These are phyloP conservation scores for Phytophthora aleatoria DNA, from an alignment of 352 stramenopile species.

Conservation along the genomic window DNA sequence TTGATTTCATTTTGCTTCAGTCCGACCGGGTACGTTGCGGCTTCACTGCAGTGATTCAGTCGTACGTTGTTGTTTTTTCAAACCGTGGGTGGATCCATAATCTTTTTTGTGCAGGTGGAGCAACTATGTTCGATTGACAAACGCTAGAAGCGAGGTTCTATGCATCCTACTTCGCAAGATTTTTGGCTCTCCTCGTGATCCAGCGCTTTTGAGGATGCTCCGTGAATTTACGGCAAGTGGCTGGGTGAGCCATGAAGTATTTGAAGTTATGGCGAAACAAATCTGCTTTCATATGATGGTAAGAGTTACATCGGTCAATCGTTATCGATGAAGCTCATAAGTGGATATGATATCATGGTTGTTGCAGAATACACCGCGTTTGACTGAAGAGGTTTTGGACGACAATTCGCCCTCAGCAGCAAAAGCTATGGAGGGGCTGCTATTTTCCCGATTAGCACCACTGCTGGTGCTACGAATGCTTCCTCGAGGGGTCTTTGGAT, in stretches of 20 bases:
- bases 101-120: constrained; percentile 36
- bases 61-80: neutral
- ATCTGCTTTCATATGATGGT: constrained; percentile 49
- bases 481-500: constrained; percentile 34
- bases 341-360: neutral
- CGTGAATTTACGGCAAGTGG: constrained; percentile 43
- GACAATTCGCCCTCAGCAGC: constrained; percentile 41
- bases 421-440: constrained; percentile 45
- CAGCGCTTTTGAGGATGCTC: constrained; percentile 45
- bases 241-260: constrained; percentile 37
- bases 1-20: constrained; percentile 38
- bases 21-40: constrained; percentile 34
- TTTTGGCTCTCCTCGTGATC: constrained; percentile 48
- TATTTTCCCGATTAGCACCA: constrained; percentile 67
- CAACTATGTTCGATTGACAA: constrained; percentile 14
- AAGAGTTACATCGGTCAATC: neutral
- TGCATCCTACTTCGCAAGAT: constrained; percentile 45
- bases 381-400: constrained; percentile 55
- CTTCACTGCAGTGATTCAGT: neutral
- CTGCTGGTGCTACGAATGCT: constrained; percentile 70
- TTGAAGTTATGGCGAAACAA: constrained; percentile 23
- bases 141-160: constrained; percentile 25
- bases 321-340: constrained; percentile 8
- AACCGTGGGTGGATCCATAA: neutral
- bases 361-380: constrained; percentile 39